Evolutionary conservation across 73 alveolate genomes (phyloP).

Genomic region (Tetrahymena elliotti): DNA sequence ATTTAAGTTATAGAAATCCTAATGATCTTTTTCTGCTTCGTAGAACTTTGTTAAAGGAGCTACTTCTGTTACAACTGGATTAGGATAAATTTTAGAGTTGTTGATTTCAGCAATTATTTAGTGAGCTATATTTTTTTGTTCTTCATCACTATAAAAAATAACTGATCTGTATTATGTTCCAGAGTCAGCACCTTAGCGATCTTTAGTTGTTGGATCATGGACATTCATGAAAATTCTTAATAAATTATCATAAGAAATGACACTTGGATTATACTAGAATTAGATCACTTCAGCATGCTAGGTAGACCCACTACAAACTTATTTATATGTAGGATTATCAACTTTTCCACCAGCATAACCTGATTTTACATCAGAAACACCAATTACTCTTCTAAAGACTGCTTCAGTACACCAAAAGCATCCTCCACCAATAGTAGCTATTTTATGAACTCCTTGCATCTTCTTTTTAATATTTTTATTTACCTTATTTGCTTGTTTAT

Average conservation of each 20-base stretch:
- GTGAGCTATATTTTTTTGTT: neutral
- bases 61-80: slow-evolving; percentile 19
- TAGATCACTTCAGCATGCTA: slow-evolving; percentile 36
- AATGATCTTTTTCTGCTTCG: slow-evolving; percentile 32
- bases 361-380: slow-evolving; percentile 20
- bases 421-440: slow-evolving; percentile 43
- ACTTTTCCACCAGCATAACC: slow-evolving; percentile 37
- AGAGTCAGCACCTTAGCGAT: slow-evolving; percentile 22
- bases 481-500: neutral
- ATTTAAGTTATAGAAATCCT: slow-evolving; percentile 14
- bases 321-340: neutral
- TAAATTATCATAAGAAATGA: neutral
- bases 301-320: slow-evolving; percentile 11
- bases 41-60: slow-evolving; percentile 5
- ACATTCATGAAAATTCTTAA: slow-evolving; percentile 7
- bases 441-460: neutral
- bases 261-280: slow-evolving; percentile 1
- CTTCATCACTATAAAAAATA: slow-evolving; percentile 10
- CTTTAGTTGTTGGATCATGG: slow-evolving; percentile 34
- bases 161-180: slow-evolving; percentile 36
- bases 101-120: neutral
- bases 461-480: neutral
- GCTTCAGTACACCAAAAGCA: slow-evolving; percentile 48
- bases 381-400: slow-evolving; percentile 22
- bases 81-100: neutral